Evolutionary conservation across 1,284 basidiomycete genomes (phyloP), one percentile per base, ranked within the genome.

Genomic region (Pseudozyma sp.): DNA sequence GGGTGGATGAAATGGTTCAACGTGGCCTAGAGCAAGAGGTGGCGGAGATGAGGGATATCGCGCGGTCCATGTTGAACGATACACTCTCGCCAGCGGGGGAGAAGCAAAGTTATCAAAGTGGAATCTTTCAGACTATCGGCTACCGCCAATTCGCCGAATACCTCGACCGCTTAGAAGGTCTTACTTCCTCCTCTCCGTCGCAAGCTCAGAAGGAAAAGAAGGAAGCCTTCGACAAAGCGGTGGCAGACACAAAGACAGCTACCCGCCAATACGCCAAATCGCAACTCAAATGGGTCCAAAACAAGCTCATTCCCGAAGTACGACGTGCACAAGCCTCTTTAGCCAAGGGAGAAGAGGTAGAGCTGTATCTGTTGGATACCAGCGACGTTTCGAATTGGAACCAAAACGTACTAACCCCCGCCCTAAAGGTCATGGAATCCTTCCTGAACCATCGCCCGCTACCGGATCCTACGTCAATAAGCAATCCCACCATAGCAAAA

Each of bases 81-180:
- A 50, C 38, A 21, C 25, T 50, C 68, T 36, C 19, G 12, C 19
- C 36, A 6, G n/a, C 4, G 14, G 3, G 10, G 61, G 53, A 35
- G 6, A 40, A 70, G 81, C 92, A 90, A 77, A 92, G 91, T 0
- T 72, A 68, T 44, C 64, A 70, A 36, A 85, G 90, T 1, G 96
- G 96, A 0, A 93, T 99, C 60, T 97, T 93, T 84, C 97, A 99
- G 85, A 90, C 94, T 0, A 99, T 99, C 56, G 96, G 95, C 1
- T 97, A 93, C 86, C 93, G 91, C 84, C 95, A 97, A 85, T 97
- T 98, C 73, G 88, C 89, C 73, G 85, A 87, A 16, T 94, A 91
- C 77, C 86, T 92, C 59, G 81, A 52, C 86, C 85, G 19, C 85
- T 42, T 76, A 12, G 61, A 68, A 39, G 2, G 42, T 34, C 60